phyloP scores from a whole-genome alignment of 768 basidiomycete genomes.

The Zangia roseola region DNA sequence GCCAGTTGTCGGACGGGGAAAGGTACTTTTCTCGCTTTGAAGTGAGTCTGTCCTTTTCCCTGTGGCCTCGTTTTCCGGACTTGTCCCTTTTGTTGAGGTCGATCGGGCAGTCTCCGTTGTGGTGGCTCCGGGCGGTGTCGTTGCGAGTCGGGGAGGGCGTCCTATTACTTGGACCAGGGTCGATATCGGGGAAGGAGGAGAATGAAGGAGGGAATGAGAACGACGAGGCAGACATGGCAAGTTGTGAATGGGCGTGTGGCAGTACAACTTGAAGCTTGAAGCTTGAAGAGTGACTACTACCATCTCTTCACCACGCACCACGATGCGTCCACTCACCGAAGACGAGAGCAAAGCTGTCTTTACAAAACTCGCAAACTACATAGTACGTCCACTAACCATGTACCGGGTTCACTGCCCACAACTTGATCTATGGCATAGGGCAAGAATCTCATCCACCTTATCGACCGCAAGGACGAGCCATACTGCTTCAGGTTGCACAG shows the following conservation, averaged over 20 bases:
- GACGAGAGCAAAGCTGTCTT: slow-evolving; percentile 97
- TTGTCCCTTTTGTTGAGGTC: slow-evolving; percentile 21
- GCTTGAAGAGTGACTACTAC: too few relatives aligned
- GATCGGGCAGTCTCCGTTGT: slow-evolving; percentile 11
- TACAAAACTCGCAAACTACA: slow-evolving; percentile 95
- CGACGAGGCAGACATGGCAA: slow-evolving; percentile 50
- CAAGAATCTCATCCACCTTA: slow-evolving; percentile 92
- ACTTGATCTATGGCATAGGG: slow-evolving; percentile 62
- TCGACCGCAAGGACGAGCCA: slow-evolving; percentile 91
- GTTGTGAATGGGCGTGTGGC: slow-evolving; percentile 5
- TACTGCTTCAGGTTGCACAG: slow-evolving; percentile 95
- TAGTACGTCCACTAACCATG: slow-evolving; percentile 49
- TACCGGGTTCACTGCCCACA: background rate
- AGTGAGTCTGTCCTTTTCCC: slow-evolving; percentile 30
- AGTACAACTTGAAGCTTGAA: background rate
- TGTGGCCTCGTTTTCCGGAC: slow-evolving; percentile 21
- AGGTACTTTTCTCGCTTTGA: slow-evolving; percentile 32
- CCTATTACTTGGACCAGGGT: slow-evolving; percentile 40
- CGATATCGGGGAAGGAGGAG: slow-evolving; percentile 66
- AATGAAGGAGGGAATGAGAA: slow-evolving; percentile 68
- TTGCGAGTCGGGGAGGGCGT: slow-evolving; percentile 15
- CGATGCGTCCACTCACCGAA: slow-evolving; percentile 93
- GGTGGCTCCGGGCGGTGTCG: slow-evolving; percentile 12
- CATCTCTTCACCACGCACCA: slow-evolving; percentile 10
- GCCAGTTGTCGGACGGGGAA: slow-evolving; percentile 27